A percentile compares a stretch with the other conserved stretches of the same genome.
Conservation (phyloP, 2,329 filamentous ascomycete species). For the Raffaelea albimanens region DNA sequence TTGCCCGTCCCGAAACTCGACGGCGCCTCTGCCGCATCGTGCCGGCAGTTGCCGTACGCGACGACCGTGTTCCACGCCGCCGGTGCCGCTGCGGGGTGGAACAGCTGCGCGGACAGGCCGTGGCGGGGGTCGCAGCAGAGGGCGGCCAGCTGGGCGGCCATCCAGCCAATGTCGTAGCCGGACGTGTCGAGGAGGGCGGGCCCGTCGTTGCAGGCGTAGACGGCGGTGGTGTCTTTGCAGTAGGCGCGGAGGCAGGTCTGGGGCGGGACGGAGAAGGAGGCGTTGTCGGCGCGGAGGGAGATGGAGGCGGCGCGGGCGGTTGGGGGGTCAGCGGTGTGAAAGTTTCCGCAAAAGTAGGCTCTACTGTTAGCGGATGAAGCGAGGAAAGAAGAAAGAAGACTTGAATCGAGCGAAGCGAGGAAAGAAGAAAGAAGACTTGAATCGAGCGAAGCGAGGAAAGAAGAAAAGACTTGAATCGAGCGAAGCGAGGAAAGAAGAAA, state of each 20-base stretch:
- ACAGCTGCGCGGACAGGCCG: slow-evolving; percentile 11
- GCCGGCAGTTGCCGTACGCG: slow-evolving; percentile 14
- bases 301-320: slow-evolving; percentile 3
- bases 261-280: neutral
- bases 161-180: slow-evolving; percentile 9
- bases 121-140: slow-evolving; percentile 12
- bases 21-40: slow-evolving; percentile 7
- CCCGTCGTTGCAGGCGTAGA: slow-evolving; percentile 12
- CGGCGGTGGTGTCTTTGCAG: slow-evolving; percentile 12
- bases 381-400: neutral
- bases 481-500: neutral
- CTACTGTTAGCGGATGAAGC: no score
- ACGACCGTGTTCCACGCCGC: slow-evolving; percentile 10
- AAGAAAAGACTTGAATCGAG: neutral
- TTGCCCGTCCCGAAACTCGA: slow-evolving; percentile 7
- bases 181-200: neutral
- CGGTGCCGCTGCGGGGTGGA: no score
- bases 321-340: slow-evolving; percentile 7
- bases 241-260: slow-evolving; percentile 10
- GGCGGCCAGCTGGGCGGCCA: slow-evolving; percentile 8
- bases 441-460: no score
- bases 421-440: no score
- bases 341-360: slow-evolving; percentile 13
- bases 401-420: no score
- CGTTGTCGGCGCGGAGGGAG: slow-evolving; percentile 4